Base-by-base conservation (phyloP, 495 filamentous ascomycete species). In the Penicillium longicatenatum region DNA sequence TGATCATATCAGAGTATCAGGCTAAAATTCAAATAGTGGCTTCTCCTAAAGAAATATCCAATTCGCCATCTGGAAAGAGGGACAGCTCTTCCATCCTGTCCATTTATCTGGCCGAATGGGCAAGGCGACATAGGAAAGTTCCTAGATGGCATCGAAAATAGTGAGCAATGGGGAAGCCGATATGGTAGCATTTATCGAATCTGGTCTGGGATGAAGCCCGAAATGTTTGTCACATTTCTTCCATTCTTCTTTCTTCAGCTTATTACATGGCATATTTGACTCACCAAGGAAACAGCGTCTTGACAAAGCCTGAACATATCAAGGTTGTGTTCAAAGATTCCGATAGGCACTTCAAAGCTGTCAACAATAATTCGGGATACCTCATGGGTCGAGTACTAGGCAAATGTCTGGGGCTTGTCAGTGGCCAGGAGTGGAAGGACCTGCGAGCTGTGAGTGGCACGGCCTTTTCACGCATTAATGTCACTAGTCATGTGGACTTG, bases 381-480 rank as follows among this genome's bases (percentile, higher is more conserved):
- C 50, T 75, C 0, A 59, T 77, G 58, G 57, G 65, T 19, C 53
- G 72, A 53, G 54, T 78, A 4, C 65, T 79, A 1, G 77, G 77
- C 11, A 20, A 64, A 41, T 77, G 74, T 53, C 31, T 78, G 2
- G 76, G 74, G 1, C 48, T 79, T 8, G 57, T 77, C 42, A 74
- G 59, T 37, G 53, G 60, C 4, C 21, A 48, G 4, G 24, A 63
- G n/a, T 78, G 70, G 66, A 45, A 20, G 7, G 6, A n/a, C 12
- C 42, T 9, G 42, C 42, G 42, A 6, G 19, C 14, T n/a, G 42
- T 45, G 42, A 45, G 42, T 45, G n/a, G n/a, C n/a, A n/a, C n/a
- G n/a, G n/a, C n/a, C n/a, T n/a, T n/a, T n/a, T n/a, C n/a, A n/a
- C n/a, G n/a, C n/a, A n/a, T n/a, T n/a, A n/a, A n/a, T n/a, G n/a